phyloP scores from a whole-genome alignment of 1,284 basidiomycete species.

The Ustilago loliicola region DNA sequence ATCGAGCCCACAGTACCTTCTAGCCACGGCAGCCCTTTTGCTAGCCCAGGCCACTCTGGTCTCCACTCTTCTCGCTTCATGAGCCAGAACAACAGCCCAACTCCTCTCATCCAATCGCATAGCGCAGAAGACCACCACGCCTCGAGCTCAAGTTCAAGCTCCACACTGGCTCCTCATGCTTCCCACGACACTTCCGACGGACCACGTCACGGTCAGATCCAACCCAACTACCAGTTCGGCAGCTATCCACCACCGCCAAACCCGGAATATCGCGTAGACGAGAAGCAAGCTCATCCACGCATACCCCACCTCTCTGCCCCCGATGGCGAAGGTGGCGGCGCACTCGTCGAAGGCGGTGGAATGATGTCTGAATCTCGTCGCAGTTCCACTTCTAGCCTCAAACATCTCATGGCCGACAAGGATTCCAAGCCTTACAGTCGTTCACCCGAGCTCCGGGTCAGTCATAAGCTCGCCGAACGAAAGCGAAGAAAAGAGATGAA shows the following conservation, averaged over 20 bases:
- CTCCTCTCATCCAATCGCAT: slow-evolving; percentile 40
- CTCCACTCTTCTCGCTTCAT: slow-evolving; percentile 48
- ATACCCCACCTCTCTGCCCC: slow-evolving; percentile 49
- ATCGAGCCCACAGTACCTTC: slow-evolving; percentile 54
- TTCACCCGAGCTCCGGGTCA: slow-evolving; percentile 65
- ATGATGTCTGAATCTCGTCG: slow-evolving; percentile 41
- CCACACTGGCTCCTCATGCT: slow-evolving; percentile 16
- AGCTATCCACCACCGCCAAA: slow-evolving; percentile 42
- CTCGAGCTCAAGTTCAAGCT: slow-evolving; percentile 17
- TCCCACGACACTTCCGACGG: slow-evolving; percentile 27
- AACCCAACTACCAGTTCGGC: slow-evolving; percentile 55
- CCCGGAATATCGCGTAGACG: slow-evolving; percentile 44
- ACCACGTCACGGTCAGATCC: slow-evolving; percentile 33
- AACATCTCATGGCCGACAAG: slow-evolving; percentile 54
- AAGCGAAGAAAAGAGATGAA: slow-evolving; percentile 70
- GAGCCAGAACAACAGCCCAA: slow-evolving; percentile 54
- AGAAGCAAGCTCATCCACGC: slow-evolving; percentile 37
- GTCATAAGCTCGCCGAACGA: slow-evolving; percentile 69
- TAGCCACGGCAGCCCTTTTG: slow-evolving; percentile 41
- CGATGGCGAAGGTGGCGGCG: slow-evolving; percentile 49
- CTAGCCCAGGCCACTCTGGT: slow-evolving; percentile 40
- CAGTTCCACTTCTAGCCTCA: slow-evolving; percentile 19
- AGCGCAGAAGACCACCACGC: slow-evolving; percentile 37
- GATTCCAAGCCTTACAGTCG: slow-evolving; percentile 67
- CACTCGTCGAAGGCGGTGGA: slow-evolving; percentile 32